Percentiles rank a stretch among this genome's conserved stretches.
Conservation (phyloP, 805 yeast genomes). For the Teunomyces panamensis region DNA sequence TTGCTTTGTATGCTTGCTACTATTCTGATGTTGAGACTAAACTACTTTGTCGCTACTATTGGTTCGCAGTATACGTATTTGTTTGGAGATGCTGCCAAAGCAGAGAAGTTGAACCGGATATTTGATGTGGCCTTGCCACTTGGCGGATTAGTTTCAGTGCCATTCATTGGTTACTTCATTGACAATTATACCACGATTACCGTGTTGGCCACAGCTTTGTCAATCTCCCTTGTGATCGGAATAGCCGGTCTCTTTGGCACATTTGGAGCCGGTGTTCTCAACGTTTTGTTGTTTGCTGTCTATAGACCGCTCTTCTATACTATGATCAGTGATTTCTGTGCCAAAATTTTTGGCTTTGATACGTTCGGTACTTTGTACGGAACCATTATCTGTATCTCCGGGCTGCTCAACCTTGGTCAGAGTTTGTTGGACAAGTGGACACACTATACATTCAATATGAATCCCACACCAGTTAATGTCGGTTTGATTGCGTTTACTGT, state of each 20-base stretch:
- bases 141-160: conserved; percentile 55
- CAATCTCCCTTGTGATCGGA: conserved; percentile 45
- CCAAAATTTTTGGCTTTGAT: conserved; percentile 62
- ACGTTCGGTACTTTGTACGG: conserved; percentile 61
- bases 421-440: conserved; percentile 46
- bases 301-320: conserved; percentile 60
- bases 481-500: conserved; percentile 37
- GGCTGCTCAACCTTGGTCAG: conserved; percentile 49
- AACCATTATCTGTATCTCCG: conserved; percentile 52
- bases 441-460: conserved; percentile 51
- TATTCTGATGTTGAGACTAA: conserved; percentile 54
- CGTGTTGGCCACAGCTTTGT: conserved; percentile 40
- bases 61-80: conserved; percentile 52
- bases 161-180: conserved; percentile 50
- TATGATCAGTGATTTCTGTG: conserved; percentile 55
- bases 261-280: conserved; percentile 40
- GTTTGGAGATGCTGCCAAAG: conserved; percentile 35
- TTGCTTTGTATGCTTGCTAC: conserved; percentile 51
- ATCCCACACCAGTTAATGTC: conserved; percentile 51
- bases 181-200: conserved; percentile 47
- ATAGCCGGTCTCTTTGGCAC: conserved; percentile 45
- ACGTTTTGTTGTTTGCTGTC: conserved; percentile 47
- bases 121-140: conserved; percentile 55
- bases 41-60: conserved; percentile 58
- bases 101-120: conserved; percentile 42